Base-by-base conservation (phyloP, 805 yeast genomes). In the Candida tibetensis region DNA sequence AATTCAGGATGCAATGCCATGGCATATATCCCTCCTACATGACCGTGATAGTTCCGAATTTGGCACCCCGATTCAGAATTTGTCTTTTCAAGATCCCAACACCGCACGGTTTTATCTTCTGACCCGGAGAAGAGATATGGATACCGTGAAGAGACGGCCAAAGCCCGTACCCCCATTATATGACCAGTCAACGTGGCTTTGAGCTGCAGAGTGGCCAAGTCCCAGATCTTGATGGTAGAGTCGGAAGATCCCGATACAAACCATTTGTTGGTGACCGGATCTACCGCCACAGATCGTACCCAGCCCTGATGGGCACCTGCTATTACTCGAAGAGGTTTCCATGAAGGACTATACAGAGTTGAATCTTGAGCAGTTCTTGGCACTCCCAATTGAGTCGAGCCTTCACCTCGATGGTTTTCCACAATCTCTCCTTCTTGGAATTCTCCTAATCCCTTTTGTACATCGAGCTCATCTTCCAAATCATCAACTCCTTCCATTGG, bases 11-110 rank as follows among this genome's bases (percentile, higher is more conserved):
- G 98, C 12, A 89, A 57, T 41, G 81, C 91, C 30, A 90, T 70
- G 0, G 95, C 72, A 53, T 87, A 88, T 2, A 93, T 86, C 3
- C 95, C 95, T 21, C 95, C 86, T 17, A 87, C 69, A 64, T 93
- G 99, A 3, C 99, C 99, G 62, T 90, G 95, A 60, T 87, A 93
- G 51, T 89, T 88, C 39, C 97, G 69, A 3, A 89, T 76, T 48
- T 66, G 69, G 43, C 71, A 64, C 8, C 74, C 74, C 10, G 63
- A 53, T 1, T 58, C 44, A 2, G 86, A 79, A 48, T 78, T 78
- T 51, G 90, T 87, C 52, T 80, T 77, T 58, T 91, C 98, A 48
- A 93, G 70, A 66, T 93, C 99, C 97, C 98, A 93, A 60, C 98
- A 90, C 55, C 87, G 79, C 7, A 89, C 87, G 17, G 89, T 73